Evolutionary conservation across 345 rosid genomes (phyloP), one percentile per base, ranked within the genome.

Genomic region (Syzygium jambos): DNA sequence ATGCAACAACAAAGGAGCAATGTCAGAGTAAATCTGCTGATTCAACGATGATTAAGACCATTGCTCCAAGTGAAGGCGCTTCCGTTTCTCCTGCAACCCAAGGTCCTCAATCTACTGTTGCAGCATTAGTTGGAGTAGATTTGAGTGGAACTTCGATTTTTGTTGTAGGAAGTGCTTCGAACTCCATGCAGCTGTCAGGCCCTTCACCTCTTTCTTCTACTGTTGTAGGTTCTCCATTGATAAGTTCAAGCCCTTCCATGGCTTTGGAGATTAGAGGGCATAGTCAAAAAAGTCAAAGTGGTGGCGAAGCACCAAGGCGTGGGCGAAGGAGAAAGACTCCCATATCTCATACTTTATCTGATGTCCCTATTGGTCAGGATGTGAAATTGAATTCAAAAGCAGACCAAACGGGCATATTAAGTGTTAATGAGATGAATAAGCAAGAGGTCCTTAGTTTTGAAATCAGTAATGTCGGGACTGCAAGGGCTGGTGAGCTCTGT

Each of bases 241-340:
- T 51, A 9, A 86, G 29, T 51, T 61, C 78, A 12, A 25, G 83
- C 56, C 53, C 82, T 86, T 65, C 90, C 38, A 91, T 84, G 52
- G 57, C 90, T 51, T 30, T 84, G 59, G 91, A 88, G 57, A 87
- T n/a, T 57, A 92, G 87, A 90, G 89, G 93, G 89, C 90, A 88
- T 84, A 91, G 93, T 86, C 94, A 92, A 13, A 94, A 92, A 89
- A 41, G 91, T 85, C 91, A 88, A 54, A 51, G 51, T 68, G 90
- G 89, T n/a, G 89, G 86, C 51, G 92, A 91, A 90, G 88, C 90
- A 83, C 90, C 92, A 29, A 88, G 88, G 63, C 90, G 89, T 22
- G 87, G 95, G 86, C 92, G 92, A 87, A 93, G 86, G 90, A 91
- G 91, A 88, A 90, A 87, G 86, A 92, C 88, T 84, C 88, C 86